These are phyloP conservation scores for Beauveria australis DNA, from an alignment of 2,329 filamentous ascomycete species.

Conservation along the genomic window DNA sequence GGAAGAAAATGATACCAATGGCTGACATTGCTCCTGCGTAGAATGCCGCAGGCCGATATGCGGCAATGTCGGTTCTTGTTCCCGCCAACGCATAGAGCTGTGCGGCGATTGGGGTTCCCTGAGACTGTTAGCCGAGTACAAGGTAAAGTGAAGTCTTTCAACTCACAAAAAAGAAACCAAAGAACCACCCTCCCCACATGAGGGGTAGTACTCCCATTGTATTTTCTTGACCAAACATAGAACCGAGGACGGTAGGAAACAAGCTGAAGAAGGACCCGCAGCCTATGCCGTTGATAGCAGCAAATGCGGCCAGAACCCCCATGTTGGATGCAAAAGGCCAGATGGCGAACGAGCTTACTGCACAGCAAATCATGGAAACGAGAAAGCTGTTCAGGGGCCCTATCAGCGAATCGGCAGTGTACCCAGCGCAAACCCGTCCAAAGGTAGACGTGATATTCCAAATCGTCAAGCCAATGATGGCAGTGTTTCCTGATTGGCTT, in stretches of 20 bases:
- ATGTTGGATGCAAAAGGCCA: slow-evolving; percentile 21
- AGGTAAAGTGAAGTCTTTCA: too few relatives aligned
- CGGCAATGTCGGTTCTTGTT: slow-evolving; percentile 11
- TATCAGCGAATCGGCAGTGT: slow-evolving; percentile 18
- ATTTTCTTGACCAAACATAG: slow-evolving; percentile 18
- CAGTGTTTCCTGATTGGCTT: slow-evolving; percentile 15
- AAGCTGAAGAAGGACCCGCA: slow-evolving; percentile 23
- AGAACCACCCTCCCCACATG: slow-evolving; percentile 21
- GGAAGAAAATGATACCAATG: slow-evolving; percentile 14
- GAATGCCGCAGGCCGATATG: slow-evolving; percentile 20
- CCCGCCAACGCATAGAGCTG: slow-evolving; percentile 19
- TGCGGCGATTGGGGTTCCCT: slow-evolving; percentile 22
- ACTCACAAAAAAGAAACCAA: slow-evolving; percentile 22
- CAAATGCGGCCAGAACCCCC: slow-evolving; percentile 17
- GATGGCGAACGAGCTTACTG: slow-evolving; percentile 18
- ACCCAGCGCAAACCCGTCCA: slow-evolving; percentile 19
- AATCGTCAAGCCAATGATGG: slow-evolving; percentile 17
- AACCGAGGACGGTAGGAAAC: slow-evolving; percentile 17
- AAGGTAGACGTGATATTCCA: slow-evolving; percentile 22
- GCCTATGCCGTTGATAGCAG: slow-evolving; percentile 21
- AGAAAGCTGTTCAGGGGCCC: slow-evolving; percentile 21
- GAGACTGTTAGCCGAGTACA: background rate
- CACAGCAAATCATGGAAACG: slow-evolving; percentile 18
- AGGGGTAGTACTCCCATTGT: slow-evolving; percentile 20
- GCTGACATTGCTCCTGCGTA: slow-evolving; percentile 21